Evolutionary conservation across 805 yeast genomes (phyloP).

Genomic region (Yarrowia divulgata): DNA sequence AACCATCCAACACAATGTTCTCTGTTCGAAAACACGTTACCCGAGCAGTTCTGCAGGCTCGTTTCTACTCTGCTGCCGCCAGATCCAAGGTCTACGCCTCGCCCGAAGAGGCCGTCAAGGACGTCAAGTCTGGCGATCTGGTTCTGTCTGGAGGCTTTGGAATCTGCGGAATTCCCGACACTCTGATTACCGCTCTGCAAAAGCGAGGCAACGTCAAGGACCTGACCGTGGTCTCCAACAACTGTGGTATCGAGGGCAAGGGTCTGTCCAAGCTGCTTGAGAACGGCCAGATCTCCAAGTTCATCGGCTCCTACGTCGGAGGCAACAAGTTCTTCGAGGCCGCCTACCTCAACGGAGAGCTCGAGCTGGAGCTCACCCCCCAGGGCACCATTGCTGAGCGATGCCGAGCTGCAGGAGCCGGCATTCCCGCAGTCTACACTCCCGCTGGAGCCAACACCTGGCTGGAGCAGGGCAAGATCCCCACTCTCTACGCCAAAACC

Average conservation of each 20-base stretch:
- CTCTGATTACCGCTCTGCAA: constrained; percentile 53
- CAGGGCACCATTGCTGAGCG: constrained; percentile 62
- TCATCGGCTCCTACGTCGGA: constrained; percentile 59
- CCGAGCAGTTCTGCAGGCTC: constrained; percentile 14
- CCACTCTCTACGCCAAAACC: constrained; percentile 53
- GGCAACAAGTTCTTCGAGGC: constrained; percentile 54
- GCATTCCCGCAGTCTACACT: constrained; percentile 59
- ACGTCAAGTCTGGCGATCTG: constrained; percentile 47
- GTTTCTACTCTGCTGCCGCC: constrained; percentile 28
- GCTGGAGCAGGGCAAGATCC: constrained; percentile 59
- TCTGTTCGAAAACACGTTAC: constrained; percentile 31
- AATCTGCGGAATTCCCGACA: constrained; percentile 58
- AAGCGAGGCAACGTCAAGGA: constrained; percentile 50
- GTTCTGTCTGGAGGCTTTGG: constrained; percentile 61
- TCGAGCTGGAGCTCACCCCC: constrained; percentile 59
- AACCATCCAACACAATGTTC: constrained; percentile 7
- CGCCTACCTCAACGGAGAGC: constrained; percentile 54
- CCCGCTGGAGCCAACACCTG: constrained; percentile 62
- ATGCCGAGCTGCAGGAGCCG: constrained; percentile 58
- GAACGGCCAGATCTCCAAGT: constrained; percentile 55
- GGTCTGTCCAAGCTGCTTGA: constrained; percentile 56
- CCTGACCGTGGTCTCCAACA: constrained; percentile 55
- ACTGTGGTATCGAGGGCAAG: constrained; percentile 57
- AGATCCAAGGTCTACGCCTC: constrained; percentile 36
- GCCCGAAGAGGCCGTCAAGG: constrained; percentile 40